Evolutionary conservation across 1,284 basidiomycete species (phyloP), one percentile per base, ranked within the genome.

Genomic region (Boletus sp.): DNA sequence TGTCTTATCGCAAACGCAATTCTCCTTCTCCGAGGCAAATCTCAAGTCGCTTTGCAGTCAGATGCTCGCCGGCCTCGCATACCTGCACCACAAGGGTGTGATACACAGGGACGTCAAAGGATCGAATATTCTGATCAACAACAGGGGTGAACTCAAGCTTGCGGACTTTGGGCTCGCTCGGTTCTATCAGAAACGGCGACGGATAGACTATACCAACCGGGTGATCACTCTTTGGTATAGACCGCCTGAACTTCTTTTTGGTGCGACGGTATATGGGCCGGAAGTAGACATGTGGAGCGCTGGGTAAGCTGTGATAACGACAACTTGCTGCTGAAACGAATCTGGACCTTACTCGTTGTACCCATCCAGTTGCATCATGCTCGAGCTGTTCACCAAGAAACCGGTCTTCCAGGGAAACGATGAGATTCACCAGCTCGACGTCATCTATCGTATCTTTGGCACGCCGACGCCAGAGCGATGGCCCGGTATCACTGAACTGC

Each of bases 271-370:
- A 17, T 99, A 99, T 69, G 95, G 94, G 1, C 86, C 92, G 2
- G 96, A 97, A 62, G 95, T 99, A n/a, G 96, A 99, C 64, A 96
- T 96, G 84, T 99, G 96, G 96, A 96, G 94, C 64, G 96, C 95
- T 10, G 96, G 96, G 91, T 94, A 69, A 56, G 46, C 27, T 45
- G 10, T 17, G 42, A 33, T 42, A 17, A 33, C 12, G 42, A 33
- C 41, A 17, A 33, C 12, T 44, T 22, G 35, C 5, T 41, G 20
- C 27, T 8, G 16, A 4, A 33, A 13, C n/a, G 19, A 9, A 7
- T 26, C 34, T 23, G 49, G 3, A 35, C 38, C 17, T 48, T 7
- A 44, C 43, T 46, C 35, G 48, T 46, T 26, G 45, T 19, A 19
- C 34, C 14, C 3, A 8, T 16, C 20, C 54, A 95, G 93, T 22